Base-by-base conservation (phyloP, 345 rosid species). In the Salix koriyanagi region DNA sequence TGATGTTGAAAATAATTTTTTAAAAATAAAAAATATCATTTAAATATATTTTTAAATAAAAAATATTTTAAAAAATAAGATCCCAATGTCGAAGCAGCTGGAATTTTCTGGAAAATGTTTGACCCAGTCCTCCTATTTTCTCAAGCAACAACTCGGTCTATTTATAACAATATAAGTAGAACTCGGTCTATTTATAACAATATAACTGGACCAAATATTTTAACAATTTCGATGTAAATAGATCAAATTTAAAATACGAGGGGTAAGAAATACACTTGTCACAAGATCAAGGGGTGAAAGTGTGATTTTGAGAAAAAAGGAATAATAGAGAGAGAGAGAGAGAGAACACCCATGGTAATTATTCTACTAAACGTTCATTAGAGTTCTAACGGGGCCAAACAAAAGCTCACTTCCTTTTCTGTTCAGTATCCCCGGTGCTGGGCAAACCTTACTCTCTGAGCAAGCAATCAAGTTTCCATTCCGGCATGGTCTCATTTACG, bases 401-500 rank as follows among this genome's bases (percentile, higher is more conserved):
- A 46, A 79, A 74, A 44, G 82, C 70, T 67, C 77, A 79, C 62
- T 23, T 68, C 28, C 82, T 73, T 37, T 74, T 79, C 5, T 74
- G 74, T 8, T 68, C 52, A 74, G 74, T 62, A 37, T 79, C 74
- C 16, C 79, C 79, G 12, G 11, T 25, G 46, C 42, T 71, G 11
- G 83, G 79, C 26, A 80, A 7, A 7, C 83, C 83, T 23, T 80
- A 80, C 19, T 70, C 72, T 65, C 50, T 71, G 32, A 80, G 75
- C 62, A 80, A 60, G 72, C 76, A 75, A 41, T 80, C 83, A 9
- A 80, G 28, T 46, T 54, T 65, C 83, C 83, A 80, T 34, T 80
- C 79, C 0, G 76, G 83, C 79, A 80, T 80, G 44, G 64, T 54
- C 67, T 75, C 72, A 18, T 80, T 75, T 19, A 56, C 83, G 14